Conservation (phyloP, 495 filamentous ascomycete genomes). For the Penicillium bialowiezense region DNA sequence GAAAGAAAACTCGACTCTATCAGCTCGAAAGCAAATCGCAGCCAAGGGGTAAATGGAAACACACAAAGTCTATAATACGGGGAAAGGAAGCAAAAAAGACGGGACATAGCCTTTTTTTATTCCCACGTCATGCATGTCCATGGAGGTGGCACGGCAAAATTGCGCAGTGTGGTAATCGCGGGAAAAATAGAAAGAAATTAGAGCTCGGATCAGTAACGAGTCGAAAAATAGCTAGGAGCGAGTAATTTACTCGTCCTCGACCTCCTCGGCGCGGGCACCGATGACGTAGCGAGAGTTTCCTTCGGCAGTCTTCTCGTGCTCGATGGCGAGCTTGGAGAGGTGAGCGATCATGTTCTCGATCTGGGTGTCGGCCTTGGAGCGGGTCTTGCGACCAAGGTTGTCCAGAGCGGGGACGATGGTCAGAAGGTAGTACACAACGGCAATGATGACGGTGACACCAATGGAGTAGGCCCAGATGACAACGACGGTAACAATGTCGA, state of each 20-base stretch:
- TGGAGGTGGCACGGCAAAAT: conserved; percentile 22
- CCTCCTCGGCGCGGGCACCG: conserved; percentile 57
- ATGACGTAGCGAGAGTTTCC: conserved; percentile 61
- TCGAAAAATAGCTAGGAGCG: conserved; percentile 13
- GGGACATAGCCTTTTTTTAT: conserved; percentile 16
- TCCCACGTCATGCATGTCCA: conserved; percentile 33
- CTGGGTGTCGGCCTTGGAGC: conserved; percentile 67
- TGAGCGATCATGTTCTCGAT: conserved; percentile 80
- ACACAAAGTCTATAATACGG: conserved; percentile 48
- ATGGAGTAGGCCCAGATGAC: conserved; percentile 78
- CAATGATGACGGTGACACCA: conserved; percentile 73
- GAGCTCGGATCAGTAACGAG: conserved; percentile 33
- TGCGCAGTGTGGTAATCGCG: conserved; percentile 25
- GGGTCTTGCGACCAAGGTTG: conserved; percentile 78
- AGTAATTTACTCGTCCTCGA: conserved; percentile 61
- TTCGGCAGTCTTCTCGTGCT: conserved; percentile 59
- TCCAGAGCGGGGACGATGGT: conserved; percentile 65
- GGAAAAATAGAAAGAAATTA: conserved; percentile 31
- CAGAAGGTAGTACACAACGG: conserved; percentile 73
- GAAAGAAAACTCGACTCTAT: conserved; percentile 43
- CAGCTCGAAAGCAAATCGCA: conserved; percentile 27
- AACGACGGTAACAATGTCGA: conserved; percentile 74
- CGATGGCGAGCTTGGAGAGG: conserved; percentile 71
- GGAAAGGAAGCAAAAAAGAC: conserved; percentile 24
- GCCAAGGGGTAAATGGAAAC: conserved; percentile 34